Evolutionary conservation across 176 grass and related monocot genomes (phyloP), one percentile per base, ranked within the genome.

Genomic region (Elymus sibiricus): DNA sequence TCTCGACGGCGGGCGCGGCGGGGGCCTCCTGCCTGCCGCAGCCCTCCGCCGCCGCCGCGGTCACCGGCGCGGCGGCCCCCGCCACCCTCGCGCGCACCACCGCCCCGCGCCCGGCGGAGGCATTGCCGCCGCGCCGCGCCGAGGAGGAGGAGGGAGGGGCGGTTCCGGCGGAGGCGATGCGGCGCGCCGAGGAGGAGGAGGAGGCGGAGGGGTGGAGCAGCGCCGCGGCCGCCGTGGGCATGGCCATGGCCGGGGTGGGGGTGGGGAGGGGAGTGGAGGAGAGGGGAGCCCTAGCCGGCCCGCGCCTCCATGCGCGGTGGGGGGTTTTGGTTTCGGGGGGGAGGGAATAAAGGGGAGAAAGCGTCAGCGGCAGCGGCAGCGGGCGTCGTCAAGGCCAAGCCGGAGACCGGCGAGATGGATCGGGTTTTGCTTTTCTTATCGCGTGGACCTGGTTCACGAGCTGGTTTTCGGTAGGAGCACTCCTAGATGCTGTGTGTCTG

Each of bases 1-100:
- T 97, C 87, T 99, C 94, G 38, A 99, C 88, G 55, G 64, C 84
- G n/a, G 82, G 39, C 26, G 69, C 49, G 35, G 49, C 34, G 76
- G 83, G 64, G 17, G 72, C 58, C 32, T 88, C 67, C 86, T 81
- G 86, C 34, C 83, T 79, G 69, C 66, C 74, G 69, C 39, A n/a
- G 1, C 38, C 62, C 85, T 91, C 89, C 9, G 89, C 70, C 26
- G 79, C 79, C 67, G 81, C 71, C 67, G 83, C 88, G 60, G 69
- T 81, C 81, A 77, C 79, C 32, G 79, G 76, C 44, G 68, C 85
- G 4, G 63, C 77, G 21, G 80, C 67, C 55, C 66, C 89, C 7
- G 72, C 77, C 76, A 94, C 74, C 86, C 84, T 91, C 43, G 84
- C 39, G 15, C 80, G 86, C 61, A 79, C 84, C 56, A 80, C 70